Base-by-base conservation (phyloP, 1,284 basidiomycete genomes). In the Laetiporus sulphureus region DNA sequence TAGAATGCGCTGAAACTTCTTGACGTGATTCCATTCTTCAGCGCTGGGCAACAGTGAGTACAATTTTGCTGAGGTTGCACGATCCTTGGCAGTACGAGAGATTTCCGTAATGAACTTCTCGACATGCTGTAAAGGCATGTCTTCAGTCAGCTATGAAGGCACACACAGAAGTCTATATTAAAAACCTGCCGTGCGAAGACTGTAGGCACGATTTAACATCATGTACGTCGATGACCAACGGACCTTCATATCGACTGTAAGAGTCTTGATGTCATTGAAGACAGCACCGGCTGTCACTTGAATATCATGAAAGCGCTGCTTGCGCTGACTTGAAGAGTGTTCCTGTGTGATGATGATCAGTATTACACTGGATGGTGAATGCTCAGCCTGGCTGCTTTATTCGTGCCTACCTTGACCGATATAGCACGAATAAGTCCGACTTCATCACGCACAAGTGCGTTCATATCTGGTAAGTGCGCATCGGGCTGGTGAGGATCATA, bases 191-290 rank as follows among this genome's bases (percentile, higher is more conserved):
- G 5, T 22, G 3, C 38, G 25, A 29, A 32, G 20, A 19, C 5
- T 39, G 15, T 50, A 43, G 5, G 59, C 60, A 21, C 55, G 55
- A n/a, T n/a, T n/a, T n/a, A n/a, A n/a, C n/a, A n/a, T n/a, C n/a
- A n/a, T n/a, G n/a, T n/a, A n/a, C n/a, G 8, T n/a, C n/a, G n/a
- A n/a, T n/a, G n/a, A n/a, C n/a, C n/a, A n/a, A n/a, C 60, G 50
- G 29, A 71, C 58, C 18, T 52, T 54, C 66, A 68, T 71, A 42
- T 70, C 63, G 23, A 68, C 49, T 2, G 49, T 47, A 2, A 63
- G 48, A 18, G 55, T 3, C 40, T 44, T 15, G 53, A 39, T 11
- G 29, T 39, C 5, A 22, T 27, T n/a, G 21, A 23, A 4, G 31
- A 39, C 31, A 4, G 31, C 41, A 4, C 30, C 41, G 4, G 29